A percentile compares a stretch with the other conserved stretches of the same genome.
Conservation (phyloP, 176 grass and related monocot species). For the Oryza nivara region DNA sequence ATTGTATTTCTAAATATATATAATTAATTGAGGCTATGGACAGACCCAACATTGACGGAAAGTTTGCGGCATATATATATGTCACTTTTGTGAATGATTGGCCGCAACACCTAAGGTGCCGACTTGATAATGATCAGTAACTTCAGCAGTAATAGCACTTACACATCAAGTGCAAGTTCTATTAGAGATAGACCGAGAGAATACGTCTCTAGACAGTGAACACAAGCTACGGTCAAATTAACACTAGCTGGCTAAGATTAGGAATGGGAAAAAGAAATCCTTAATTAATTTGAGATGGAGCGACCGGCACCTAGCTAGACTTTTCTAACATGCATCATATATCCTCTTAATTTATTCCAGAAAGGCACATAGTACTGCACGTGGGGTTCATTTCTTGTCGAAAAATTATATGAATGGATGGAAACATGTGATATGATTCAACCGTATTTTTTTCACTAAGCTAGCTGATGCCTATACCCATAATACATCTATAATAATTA, state of each 20-base stretch:
- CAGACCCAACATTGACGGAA: constrained; percentile 25
- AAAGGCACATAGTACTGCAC: background rate
- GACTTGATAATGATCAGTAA: constrained; percentile 5
- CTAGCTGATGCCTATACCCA: too few species aligned
- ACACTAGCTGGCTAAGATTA: background rate
- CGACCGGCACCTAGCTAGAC: background rate
- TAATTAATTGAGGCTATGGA: background rate
- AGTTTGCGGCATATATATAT: background rate
- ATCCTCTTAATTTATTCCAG: background rate
- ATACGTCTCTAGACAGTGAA: constrained; percentile 21
- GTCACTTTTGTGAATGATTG: constrained; percentile 1
- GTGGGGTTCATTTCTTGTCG: too few species aligned
- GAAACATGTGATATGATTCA: background rate
- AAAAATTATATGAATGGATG: background rate
- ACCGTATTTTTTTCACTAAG: too few species aligned
- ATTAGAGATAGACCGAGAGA: background rate
- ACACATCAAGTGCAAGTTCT: constrained; percentile 34
- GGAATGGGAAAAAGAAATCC: background rate
- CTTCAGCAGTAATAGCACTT: constrained; percentile 27
- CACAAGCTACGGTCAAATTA: background rate
- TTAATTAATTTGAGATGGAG: background rate
- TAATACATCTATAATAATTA: background rate
- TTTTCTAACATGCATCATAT: background rate
- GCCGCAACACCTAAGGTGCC: constrained; percentile 1
- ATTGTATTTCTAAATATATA: too few species aligned